These are phyloP conservation scores for Astrephomene gubernaculifera DNA, from an alignment of 139 green algal species.

Conservation along the genomic window DNA sequence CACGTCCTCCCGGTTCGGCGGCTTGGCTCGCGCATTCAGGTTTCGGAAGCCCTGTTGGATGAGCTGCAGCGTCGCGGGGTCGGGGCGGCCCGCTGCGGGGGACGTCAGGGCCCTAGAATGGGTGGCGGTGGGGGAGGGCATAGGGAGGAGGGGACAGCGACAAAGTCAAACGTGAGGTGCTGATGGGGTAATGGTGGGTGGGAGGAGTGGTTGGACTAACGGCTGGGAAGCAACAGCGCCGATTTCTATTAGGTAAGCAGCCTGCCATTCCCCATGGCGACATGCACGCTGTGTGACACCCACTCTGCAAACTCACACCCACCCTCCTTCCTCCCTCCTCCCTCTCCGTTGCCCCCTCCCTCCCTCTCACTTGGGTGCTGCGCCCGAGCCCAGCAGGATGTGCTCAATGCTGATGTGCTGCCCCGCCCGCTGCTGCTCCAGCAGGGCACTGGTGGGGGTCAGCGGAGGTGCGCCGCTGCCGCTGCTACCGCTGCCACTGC, in stretches of 20 bases:
- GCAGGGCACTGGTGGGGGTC: background rate
- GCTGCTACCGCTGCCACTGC: background rate
- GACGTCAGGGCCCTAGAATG: too few species aligned
- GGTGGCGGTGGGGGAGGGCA: too few species aligned
- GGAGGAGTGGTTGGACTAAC: too few species aligned
- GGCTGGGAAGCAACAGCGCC: too few species aligned
- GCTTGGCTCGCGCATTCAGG: background rate
- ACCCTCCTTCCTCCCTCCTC: background rate
- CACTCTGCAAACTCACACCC: background rate
- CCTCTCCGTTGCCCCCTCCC: background rate
- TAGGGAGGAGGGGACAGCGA: too few species aligned
- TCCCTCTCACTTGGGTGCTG: background rate
- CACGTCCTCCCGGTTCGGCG: constrained; percentile 16
- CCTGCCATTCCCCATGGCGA: too few species aligned
- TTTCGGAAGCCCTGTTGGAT: constrained; percentile 25
- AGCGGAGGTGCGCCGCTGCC: background rate
- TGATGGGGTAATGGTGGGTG: too few species aligned
- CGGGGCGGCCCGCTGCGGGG: too few species aligned
- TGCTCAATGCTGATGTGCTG: constrained; percentile 11
- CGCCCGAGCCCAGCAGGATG: background rate
- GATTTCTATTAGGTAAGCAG: too few species aligned
- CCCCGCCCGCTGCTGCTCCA: constrained; percentile 2
- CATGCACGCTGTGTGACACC: too few species aligned
- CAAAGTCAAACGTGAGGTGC: too few species aligned
- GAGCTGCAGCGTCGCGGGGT: background rate